Percentiles rank a stretch among this genome's conserved stretches.
phyloP scores from a whole-genome alignment of 352 stramenopile species.

The Globisporangium cederbergense region DNA sequence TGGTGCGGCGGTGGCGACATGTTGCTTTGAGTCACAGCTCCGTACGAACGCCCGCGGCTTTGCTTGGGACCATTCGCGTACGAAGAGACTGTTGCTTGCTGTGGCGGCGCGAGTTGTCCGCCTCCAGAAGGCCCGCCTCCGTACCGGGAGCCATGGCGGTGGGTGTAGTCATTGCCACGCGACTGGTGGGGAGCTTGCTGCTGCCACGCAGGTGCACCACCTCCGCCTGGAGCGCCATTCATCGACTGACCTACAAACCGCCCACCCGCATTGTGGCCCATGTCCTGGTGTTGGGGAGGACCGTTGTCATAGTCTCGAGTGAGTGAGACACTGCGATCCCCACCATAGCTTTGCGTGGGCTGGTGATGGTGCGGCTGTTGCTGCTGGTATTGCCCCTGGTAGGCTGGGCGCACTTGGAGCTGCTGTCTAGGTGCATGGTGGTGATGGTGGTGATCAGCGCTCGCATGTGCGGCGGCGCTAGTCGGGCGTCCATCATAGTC shows the following conservation, averaged over 20 bases:
- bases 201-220: constrained; percentile 8
- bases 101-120: neutral
- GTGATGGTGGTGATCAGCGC: constrained; percentile 5
- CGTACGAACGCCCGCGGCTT: constrained; percentile 9
- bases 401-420: constrained; percentile 10
- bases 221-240: constrained; percentile 1
- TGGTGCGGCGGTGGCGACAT: constrained; percentile 12
- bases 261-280: neutral
- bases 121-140: constrained; percentile 6
- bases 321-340: constrained; percentile 12
- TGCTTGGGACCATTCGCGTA: constrained; percentile 16
- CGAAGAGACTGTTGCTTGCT: constrained; percentile 11
- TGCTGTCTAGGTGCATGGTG: constrained; percentile 11
- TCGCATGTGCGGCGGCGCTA: neutral
- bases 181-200: constrained; percentile 6
- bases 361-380: constrained; percentile 11
- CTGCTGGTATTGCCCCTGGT: constrained; percentile 12
- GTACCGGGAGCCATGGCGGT: constrained; percentile 9
- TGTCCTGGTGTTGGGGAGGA: constrained; percentile 12
- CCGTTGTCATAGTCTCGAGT: constrained; percentile 14
- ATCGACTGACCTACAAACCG: constrained; percentile 12
- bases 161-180: constrained; percentile 8
- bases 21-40: neutral
- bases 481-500: constrained; percentile 8
- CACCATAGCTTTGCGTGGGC: constrained; percentile 1